Evolutionary conservation across 352 stramenopile species (phyloP).

Genomic region (Phytopythium delawarense): DNA sequence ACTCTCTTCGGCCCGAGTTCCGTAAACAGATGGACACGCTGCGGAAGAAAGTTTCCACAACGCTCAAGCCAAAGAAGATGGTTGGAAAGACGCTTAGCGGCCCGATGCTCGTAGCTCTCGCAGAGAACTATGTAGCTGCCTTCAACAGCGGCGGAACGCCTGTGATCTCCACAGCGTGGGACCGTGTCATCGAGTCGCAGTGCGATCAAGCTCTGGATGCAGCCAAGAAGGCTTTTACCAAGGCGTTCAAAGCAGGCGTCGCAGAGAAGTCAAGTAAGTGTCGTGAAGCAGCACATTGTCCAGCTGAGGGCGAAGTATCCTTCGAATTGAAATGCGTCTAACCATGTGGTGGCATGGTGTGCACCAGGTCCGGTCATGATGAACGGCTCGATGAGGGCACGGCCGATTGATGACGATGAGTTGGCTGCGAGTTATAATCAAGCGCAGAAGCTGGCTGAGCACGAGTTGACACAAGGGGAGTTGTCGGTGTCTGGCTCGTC

Average conservation of each 20-base stretch:
- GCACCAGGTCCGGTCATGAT: constrained; percentile 22
- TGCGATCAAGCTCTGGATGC: constrained; percentile 57
- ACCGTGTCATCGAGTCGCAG: constrained; percentile 71
- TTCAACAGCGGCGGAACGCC: constrained; percentile 70
- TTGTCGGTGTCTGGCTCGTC: constrained; percentile 26
- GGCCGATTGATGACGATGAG: constrained; percentile 36
- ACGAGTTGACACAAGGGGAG: constrained; percentile 37
- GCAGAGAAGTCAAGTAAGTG: constrained; percentile 35
- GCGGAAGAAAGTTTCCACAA: constrained; percentile 46
- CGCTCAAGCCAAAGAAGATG: constrained; percentile 63
- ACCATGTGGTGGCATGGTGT: constrained; percentile 3
- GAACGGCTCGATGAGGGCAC: constrained; percentile 17
- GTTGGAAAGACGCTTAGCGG: constrained; percentile 58
- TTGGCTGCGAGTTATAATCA: constrained; percentile 28
- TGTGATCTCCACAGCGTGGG: constrained; percentile 80
- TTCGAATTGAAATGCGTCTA: not conserved
- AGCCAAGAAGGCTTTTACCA: constrained; percentile 45
- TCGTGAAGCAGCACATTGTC: too few relatives aligned
- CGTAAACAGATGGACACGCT: constrained; percentile 53
- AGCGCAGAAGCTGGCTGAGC: constrained; percentile 23
- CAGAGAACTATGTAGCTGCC: constrained; percentile 56
- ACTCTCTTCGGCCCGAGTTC: constrained; percentile 60
- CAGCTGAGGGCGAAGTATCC: not conserved
- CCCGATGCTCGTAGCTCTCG: constrained; percentile 62
- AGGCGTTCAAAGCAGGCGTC: constrained; percentile 22